Evolutionary conservation across 1,284 basidiomycete genomes (phyloP).

Genomic region (Fomes fomentarius): DNA sequence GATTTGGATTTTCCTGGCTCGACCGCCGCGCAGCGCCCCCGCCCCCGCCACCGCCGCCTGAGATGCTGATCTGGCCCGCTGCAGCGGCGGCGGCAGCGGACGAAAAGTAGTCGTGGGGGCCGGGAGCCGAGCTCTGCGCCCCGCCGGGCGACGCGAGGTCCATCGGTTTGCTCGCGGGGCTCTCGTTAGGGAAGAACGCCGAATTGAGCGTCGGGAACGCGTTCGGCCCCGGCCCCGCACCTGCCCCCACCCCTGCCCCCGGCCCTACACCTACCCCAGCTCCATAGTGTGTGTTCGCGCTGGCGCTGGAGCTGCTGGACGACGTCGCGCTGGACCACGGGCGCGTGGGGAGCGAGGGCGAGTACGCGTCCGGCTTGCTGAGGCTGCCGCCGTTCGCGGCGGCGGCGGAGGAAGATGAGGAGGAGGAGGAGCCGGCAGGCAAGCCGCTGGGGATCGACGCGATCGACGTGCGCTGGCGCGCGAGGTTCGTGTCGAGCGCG

Average conservation of each 20-base stretch:
- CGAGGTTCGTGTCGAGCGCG: conserved; percentile 32
- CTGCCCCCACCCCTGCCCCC: too few relatives aligned
- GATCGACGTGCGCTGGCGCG: conserved; percentile 26
- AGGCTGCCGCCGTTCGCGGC: background rate
- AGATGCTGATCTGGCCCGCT: too few relatives aligned
- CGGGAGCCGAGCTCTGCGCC: conserved; percentile 23
- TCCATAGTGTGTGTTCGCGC: conserved; percentile 16
- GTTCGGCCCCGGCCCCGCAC: conserved; percentile 12
- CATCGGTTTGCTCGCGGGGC: conserved; percentile 27
- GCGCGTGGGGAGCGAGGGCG: conserved; percentile 31
- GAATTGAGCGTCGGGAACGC: conserved; percentile 40
- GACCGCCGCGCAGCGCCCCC: conserved; percentile 1
- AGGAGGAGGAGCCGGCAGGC: background rate
- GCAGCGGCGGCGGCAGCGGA: conserved; percentile 12
- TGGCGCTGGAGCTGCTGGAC: conserved; percentile 31
- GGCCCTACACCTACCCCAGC: background rate
- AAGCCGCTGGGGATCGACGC: conserved; percentile 1
- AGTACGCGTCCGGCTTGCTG: conserved; percentile 28
- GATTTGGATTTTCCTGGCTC: conserved; percentile 1
- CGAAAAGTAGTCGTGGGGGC: conserved; percentile 27
- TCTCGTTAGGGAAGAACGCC: conserved; percentile 45
- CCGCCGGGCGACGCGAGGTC: conserved; percentile 31
- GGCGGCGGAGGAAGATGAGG: background rate
- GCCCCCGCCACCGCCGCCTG: too few relatives aligned
- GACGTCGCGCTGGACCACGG: conserved; percentile 36